phyloP scores from a whole-genome alignment of 2,329 filamentous ascomycete species.

The Aaosphaeria pasadenensis region DNA sequence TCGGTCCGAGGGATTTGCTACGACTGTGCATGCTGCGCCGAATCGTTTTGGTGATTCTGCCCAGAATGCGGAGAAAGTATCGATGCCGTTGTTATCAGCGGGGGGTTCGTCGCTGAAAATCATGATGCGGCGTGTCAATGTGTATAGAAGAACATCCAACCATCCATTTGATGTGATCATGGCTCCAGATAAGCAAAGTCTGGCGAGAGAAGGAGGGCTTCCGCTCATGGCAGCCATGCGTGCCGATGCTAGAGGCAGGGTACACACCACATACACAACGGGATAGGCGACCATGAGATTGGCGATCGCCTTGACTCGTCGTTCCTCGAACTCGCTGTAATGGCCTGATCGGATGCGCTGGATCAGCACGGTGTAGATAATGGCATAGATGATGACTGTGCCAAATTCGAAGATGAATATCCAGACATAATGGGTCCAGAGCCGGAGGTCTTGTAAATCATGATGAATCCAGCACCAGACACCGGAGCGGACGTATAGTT shows the following conservation, averaged over 20 bases:
- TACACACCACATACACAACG: slow-evolving; percentile 67
- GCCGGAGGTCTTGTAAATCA: slow-evolving; percentile 52
- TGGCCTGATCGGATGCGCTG: slow-evolving; percentile 36
- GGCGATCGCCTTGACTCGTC: slow-evolving; percentile 40
- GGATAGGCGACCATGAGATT: slow-evolving; percentile 67
- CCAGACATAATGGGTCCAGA: slow-evolving; percentile 64
- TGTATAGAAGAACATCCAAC: slow-evolving; percentile 59
- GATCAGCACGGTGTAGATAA: slow-evolving; percentile 40
- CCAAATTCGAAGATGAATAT: slow-evolving; percentile 41
- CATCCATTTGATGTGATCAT: slow-evolving; percentile 59
- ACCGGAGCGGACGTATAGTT: slow-evolving; percentile 62
- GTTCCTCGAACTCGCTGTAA: slow-evolving; percentile 30
- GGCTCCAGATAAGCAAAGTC: slow-evolving; percentile 52
- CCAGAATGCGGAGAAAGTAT: slow-evolving; percentile 37
- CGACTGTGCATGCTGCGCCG: slow-evolving; percentile 47
- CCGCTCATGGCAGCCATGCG: slow-evolving; percentile 63
- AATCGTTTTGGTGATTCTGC: slow-evolving; percentile 34
- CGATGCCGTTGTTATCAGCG: slow-evolving; percentile 32
- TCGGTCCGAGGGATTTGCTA: slow-evolving; percentile 11
- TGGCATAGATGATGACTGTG: slow-evolving; percentile 50
- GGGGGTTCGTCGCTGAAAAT: slow-evolving; percentile 50
- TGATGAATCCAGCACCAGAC: slow-evolving; percentile 68
- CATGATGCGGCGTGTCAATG: slow-evolving; percentile 55
- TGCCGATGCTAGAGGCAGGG: slow-evolving; percentile 62
- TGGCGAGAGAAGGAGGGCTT: slow-evolving; percentile 41